Evolutionary conservation across 371 early-diverging fungal species (phyloP).

Genomic region (Mortierella sp.): DNA sequence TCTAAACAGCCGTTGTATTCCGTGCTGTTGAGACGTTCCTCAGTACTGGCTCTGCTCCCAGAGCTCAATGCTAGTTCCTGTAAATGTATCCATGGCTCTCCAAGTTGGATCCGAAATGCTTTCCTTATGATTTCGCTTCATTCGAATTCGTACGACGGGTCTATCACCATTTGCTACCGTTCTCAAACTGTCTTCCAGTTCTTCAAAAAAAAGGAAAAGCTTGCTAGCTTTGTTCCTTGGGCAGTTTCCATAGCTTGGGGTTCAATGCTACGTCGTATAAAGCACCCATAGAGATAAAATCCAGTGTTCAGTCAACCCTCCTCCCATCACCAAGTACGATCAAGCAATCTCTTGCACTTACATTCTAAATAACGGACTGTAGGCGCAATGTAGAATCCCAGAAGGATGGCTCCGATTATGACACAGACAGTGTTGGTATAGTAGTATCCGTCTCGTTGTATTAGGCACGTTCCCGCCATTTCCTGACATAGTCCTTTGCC

Average conservation of each 20-base stretch:
- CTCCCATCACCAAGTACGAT: neutral
- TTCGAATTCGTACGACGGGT: too few species aligned
- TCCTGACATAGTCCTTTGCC: conserved; percentile 69
- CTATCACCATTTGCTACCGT: too few species aligned
- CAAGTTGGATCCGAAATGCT: too few species aligned
- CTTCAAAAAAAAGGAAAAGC: too few species aligned
- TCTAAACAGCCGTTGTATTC: too few species aligned
- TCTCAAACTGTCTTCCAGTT: too few species aligned
- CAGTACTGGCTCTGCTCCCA: too few species aligned
- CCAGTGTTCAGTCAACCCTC: neutral
- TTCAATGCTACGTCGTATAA: conserved; percentile 11
- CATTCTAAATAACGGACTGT: conserved; percentile 73
- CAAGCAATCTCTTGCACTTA: too few species aligned
- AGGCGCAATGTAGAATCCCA: conserved; percentile 75
- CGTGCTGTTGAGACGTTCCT: too few species aligned
- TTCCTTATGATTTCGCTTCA: too few species aligned
- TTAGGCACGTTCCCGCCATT: conserved; percentile 73
- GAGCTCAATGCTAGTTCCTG: too few species aligned
- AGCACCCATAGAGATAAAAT: neutral
- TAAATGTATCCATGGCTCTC: too few species aligned
- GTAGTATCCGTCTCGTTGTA: conserved; percentile 88
- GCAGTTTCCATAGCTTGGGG: conserved; percentile 29
- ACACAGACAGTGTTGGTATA: conserved; percentile 78
- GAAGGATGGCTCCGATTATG: conserved; percentile 67
- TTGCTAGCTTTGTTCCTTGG: conserved; percentile 15